Evolutionary conservation across 106 monocot species (phyloP).

Genomic region (Dendrobium chrysotoxum): DNA sequence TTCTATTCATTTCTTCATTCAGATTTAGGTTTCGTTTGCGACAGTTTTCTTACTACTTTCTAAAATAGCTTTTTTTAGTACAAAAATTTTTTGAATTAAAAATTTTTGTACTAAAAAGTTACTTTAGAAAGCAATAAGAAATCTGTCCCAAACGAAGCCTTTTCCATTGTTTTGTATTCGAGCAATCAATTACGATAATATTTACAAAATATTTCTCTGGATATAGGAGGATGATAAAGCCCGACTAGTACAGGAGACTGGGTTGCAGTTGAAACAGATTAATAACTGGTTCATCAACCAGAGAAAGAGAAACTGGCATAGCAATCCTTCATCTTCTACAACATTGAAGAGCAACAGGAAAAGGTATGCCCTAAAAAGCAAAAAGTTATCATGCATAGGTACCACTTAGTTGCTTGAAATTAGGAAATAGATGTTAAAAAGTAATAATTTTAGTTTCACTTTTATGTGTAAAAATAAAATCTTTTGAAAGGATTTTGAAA

Average conservation of each 20-base stretch:
- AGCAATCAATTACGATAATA: neutral
- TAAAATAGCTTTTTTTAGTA: too few species aligned
- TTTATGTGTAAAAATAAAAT: too few species aligned
- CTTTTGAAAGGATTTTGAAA: too few species aligned
- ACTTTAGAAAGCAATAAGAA: too few species aligned
- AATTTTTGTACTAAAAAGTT: too few species aligned
- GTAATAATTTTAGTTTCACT: too few species aligned
- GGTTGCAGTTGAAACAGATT: constrained; percentile 14
- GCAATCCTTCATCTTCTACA: constrained; percentile 12
- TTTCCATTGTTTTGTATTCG: too few species aligned
- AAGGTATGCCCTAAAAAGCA: constrained; percentile 4
- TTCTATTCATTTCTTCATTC: neutral
- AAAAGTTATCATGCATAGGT: neutral
- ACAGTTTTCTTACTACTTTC: too few species aligned
- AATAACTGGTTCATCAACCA: constrained; percentile 30
- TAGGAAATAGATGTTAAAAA: neutral
- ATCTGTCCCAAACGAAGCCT: too few species aligned
- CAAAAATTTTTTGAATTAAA: too few species aligned
- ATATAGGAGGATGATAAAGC: constrained; percentile 20
- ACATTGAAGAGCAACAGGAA: constrained; percentile 16
- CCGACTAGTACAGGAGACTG: constrained; percentile 12
- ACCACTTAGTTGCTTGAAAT: neutral
- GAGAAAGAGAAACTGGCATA: constrained; percentile 26
- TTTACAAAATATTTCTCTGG: neutral
- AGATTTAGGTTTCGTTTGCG: neutral